Percentiles rank a stretch among this genome's conserved stretches.
Evolutionary conservation across 495 filamentous ascomycete species (phyloP).

Genomic region (Neurospora sp.): DNA sequence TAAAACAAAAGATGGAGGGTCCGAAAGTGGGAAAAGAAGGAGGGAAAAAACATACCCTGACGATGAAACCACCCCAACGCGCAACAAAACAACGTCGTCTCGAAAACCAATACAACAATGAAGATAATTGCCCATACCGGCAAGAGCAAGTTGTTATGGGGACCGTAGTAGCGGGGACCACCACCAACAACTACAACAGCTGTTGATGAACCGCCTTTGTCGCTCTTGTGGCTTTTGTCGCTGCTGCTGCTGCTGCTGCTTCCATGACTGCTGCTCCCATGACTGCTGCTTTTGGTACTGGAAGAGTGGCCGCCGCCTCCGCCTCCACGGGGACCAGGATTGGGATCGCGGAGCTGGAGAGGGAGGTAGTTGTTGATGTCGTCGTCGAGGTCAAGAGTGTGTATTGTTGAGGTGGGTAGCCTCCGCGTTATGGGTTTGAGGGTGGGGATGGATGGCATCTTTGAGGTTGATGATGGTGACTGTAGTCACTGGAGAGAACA

Average conservation of each 20-base stretch:
- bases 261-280: background rate
- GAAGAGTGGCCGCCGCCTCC: background rate
- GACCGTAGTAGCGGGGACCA: background rate
- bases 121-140: slow-evolving; percentile 6
- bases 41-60: background rate
- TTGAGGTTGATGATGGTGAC: background rate
- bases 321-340: background rate
- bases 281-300: background rate
- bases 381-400: background rate
- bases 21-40: too few species aligned
- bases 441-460: background rate
- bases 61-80: background rate
- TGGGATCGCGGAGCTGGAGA: background rate
- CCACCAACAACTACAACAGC: background rate
- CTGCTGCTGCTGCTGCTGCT: background rate
- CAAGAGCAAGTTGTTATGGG: background rate
- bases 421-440: background rate
- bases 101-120: background rate
- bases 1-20: too few species aligned
- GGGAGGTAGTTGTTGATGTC: background rate
- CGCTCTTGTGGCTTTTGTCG: background rate
- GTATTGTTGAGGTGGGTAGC: background rate
- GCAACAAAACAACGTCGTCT: background rate
- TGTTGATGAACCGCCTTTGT: background rate
- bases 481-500: background rate